A percentile compares a stretch with the other conserved stretches of the same genome.
These are phyloP conservation scores for Rhodomyrtus tomentosa DNA, from an alignment of 345 rosid genomes.

Conservation along the genomic window DNA sequence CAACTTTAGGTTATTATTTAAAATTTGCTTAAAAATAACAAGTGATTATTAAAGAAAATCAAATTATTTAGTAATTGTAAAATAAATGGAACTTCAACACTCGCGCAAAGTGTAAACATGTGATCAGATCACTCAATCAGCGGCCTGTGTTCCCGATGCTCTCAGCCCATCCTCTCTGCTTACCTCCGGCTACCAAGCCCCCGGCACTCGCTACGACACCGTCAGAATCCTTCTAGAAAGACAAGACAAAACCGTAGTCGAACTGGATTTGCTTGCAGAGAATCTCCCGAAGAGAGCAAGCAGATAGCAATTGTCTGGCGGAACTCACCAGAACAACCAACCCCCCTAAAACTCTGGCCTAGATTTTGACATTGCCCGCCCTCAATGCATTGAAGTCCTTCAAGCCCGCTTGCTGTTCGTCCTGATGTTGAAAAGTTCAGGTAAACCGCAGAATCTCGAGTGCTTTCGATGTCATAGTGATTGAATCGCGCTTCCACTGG, in stretches of 20 bases:
- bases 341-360: background rate
- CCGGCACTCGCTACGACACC: background rate
- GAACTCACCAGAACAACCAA: background rate
- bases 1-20: too few relatives aligned
- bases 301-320: background rate
- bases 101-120: background rate
- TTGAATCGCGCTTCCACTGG: background rate
- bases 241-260: background rate
- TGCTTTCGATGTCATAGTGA: background rate
- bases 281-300: background rate
- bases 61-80: too few relatives aligned
- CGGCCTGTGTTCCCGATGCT: background rate
- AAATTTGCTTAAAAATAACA: too few relatives aligned
- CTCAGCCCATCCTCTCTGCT: background rate
- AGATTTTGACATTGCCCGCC: background rate
- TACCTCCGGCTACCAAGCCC: background rate
- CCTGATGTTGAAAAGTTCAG: background rate
- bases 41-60: too few relatives aligned
- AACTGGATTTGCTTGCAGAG: background rate
- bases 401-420: background rate
- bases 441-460: background rate
- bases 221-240: background rate
- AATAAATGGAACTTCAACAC: too few relatives aligned
- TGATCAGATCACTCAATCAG: background rate
- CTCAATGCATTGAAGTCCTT: background rate